Base-by-base conservation (phyloP, 1,284 basidiomycete species). In the Fomes fomentarius region DNA sequence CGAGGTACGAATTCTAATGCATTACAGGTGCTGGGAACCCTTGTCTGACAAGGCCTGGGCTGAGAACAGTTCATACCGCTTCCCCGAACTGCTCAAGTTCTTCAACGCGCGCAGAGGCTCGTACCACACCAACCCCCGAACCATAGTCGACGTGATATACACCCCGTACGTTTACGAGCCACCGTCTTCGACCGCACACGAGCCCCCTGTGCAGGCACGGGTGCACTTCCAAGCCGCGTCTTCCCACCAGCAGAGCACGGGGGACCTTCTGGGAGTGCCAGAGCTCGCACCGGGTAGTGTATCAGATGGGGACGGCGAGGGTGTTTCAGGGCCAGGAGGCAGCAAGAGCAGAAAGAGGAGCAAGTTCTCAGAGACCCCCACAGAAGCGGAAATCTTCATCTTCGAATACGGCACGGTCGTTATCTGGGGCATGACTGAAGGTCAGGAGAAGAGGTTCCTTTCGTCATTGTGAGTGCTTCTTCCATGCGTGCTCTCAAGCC, bases 341-440 rank as follows among this genome's bases (percentile, higher is more conserved):
- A 62, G 66, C 45, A 68, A 61, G 64, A 72, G 68, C 61, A 76
- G 72, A 63, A 80, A 76, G 69, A 78, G 76, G 64, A 84, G 78
- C 69, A 86, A 84, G 69, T 87, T 91, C 67, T 73, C 87, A 63
- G 78, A 83, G 38, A 75, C 83, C 46, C 76, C 85, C 49, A 78
- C 82, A 64, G 79, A 92, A 71, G 91, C 93, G 9, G 94, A 96
- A 70, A 89, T 96, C 55, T 98, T 96, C 72, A 76, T 97, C 61
- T 98, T 98, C 74, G 85, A 91, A 61, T 98, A 97, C 71, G 95
- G 95, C 17, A 91, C 89, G 1, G 91, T 97, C 31, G 95, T 98
- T 21, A 91, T 97, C 49, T 98, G 95, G 96, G 95, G 95, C 24
- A 98, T 98, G 95, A 91, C 93, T 11, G 89, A 96, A 68, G 78